Conservation (phyloP, 805 yeast genomes). For the Ogataea zsoltii region DNA sequence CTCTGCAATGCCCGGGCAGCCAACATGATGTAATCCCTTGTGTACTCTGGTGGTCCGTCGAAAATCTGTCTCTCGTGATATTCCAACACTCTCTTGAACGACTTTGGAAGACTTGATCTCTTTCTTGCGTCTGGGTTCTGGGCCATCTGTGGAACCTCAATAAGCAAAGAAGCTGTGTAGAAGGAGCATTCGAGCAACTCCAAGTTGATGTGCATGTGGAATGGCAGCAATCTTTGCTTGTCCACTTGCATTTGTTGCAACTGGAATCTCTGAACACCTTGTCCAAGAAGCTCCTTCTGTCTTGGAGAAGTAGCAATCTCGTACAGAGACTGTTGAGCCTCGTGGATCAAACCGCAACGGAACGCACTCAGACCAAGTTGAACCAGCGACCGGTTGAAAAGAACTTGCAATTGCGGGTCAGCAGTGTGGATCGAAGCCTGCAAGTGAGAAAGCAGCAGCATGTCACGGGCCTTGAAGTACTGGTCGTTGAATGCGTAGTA, state of each 20-base stretch:
- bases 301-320: constrained; percentile 87
- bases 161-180: constrained; percentile 83
- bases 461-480: constrained; percentile 82
- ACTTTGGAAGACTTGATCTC: constrained; percentile 58
- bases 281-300: constrained; percentile 91
- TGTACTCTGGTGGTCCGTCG: constrained; percentile 97
- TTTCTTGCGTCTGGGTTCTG: constrained; percentile 65
- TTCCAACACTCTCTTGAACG: constrained; percentile 88
- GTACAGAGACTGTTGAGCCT: constrained; percentile 81
- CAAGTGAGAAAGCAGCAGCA: constrained; percentile 82
- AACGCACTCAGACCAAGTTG: constrained; percentile 96
- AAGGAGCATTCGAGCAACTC: constrained; percentile 93
- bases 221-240: constrained; percentile 84
- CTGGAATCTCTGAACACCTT: constrained; percentile 74
- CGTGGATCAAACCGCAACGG: constrained; percentile 82
- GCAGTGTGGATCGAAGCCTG: constrained; percentile 81
- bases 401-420: constrained; percentile 83
- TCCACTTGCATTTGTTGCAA: constrained; percentile 50
- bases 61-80: constrained; percentile 92
- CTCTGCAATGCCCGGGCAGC: constrained; percentile 86
- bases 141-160: constrained; percentile 91
- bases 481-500: constrained; percentile 88
- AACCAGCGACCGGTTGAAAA: constrained; percentile 92
- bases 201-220: constrained; percentile 96
- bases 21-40: constrained; percentile 88